Evolutionary conservation across 2,329 filamentous ascomycete genomes (phyloP), one percentile per base, ranked within the genome.

Genomic region (Trichoderma koningiopsis): DNA sequence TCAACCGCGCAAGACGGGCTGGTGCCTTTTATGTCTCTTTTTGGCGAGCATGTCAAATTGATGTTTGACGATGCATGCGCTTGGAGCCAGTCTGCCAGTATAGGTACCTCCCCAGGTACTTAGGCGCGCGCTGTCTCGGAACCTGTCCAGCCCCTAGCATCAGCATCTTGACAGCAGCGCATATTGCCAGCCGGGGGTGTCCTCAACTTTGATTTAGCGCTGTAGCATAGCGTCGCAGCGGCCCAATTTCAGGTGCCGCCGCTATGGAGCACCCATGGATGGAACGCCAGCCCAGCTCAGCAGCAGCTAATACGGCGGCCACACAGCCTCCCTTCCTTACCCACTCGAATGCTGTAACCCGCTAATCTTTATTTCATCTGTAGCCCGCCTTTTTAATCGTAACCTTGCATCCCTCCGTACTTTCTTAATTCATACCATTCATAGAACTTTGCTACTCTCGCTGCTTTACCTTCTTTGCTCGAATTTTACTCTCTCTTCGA

Each of bases 291-390:
- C 40, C 19, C 40, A 43, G 40, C 40, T 14, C 33, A 55, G 22
- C 47, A 37, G 27, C 27, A 27, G 27, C 27, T 2, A 4, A 24
- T 24, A 13, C 40, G 24, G 47, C 8, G 11, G 40, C 56, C 27
- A 16, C 47, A 63, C 60, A 37, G 47, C 60, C 60, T 63, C 43
- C 60, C 47, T 63, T n/a, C 43, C 47, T 33, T 63, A 52, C 47
- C 47, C 61, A 56, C 61, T 61, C 43, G n/a, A 56, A 64, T 64
- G 49, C 27, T 64, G 43, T 13, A 64, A 53, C 60, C 49, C 47
- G 61, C 61, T 64, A 64, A 64, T 64, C 61, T 56, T 64, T 56
- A 64, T 64, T 56, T 64, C 61, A 64, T 27, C 27, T 40, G 49
- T 52, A 55, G 61, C 33, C 47, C 47, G 47, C 22, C 24, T 16